Percentiles rank a stretch among this genome's conserved stretches.
Conservation (phyloP, 2,329 filamentous ascomycete species). For the Fusarium sp. region DNA sequence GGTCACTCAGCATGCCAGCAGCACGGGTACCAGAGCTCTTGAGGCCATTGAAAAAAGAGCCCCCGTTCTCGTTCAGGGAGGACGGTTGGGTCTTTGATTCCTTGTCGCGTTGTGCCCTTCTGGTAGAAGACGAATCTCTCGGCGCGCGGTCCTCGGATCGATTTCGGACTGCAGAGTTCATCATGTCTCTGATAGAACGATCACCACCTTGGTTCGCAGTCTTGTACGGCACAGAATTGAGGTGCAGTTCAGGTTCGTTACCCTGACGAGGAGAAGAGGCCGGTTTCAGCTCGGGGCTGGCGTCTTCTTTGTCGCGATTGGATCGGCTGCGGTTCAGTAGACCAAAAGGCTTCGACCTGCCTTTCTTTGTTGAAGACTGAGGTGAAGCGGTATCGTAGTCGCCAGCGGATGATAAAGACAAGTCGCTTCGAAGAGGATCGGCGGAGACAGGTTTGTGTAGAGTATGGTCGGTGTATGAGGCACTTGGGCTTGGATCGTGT, state of each 20-base stretch:
- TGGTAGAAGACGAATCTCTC: conserved; percentile 55
- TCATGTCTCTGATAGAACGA: conserved; percentile 73
- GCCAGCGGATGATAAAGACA: conserved; percentile 60
- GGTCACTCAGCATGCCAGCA: conserved; percentile 83
- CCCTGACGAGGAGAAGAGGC: conserved; percentile 33
- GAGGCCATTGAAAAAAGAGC: conserved; percentile 48
- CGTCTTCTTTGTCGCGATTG: conserved; percentile 60
- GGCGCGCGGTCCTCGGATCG: conserved; percentile 75
- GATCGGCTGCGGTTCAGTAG: conserved; percentile 63
- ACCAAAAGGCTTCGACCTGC: conserved; percentile 65
- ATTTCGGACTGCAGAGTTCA: conserved; percentile 72
- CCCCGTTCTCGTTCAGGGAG: conserved; percentile 66
- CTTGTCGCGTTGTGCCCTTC: conserved; percentile 58
- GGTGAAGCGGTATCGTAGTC: conserved; percentile 55
- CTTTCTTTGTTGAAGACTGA: conserved; percentile 55
- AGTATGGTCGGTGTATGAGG: conserved; percentile 44
- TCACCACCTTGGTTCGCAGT: conserved; percentile 74
- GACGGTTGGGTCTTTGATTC: conserved; percentile 62
- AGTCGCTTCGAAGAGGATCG: conserved; percentile 60
- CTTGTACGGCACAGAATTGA: conserved; percentile 56
- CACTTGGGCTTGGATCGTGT: conserved; percentile 31
- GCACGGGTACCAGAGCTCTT: conserved; percentile 42
- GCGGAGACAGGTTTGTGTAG: conserved; percentile 53
- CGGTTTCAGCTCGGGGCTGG: conserved; percentile 51
- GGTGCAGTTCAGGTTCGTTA: conserved; percentile 43